These are phyloP conservation scores for Botryosphaeria agaves DNA, from an alignment of 2,329 filamentous ascomycete species.

Conservation along the genomic window DNA sequence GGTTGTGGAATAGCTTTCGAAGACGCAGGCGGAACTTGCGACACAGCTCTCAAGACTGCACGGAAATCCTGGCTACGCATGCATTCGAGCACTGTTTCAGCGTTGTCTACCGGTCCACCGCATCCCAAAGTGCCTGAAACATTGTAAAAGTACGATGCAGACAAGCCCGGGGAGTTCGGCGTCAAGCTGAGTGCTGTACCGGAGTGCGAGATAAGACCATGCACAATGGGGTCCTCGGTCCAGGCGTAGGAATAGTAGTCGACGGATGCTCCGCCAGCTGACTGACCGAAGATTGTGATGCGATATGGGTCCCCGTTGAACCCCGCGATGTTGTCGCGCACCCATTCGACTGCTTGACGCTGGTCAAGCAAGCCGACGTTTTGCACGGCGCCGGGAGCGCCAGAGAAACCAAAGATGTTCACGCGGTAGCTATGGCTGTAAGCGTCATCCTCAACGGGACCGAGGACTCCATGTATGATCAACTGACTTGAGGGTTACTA, in stretches of 20 bases:
- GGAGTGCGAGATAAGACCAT: constrained; percentile 19
- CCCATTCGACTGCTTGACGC: constrained; percentile 20
- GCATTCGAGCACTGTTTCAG: constrained; percentile 4
- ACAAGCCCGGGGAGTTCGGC: constrained; percentile 16
- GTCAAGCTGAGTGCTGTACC: constrained; percentile 26
- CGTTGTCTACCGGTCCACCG: constrained; percentile 2
- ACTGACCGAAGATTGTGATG: constrained; percentile 23
- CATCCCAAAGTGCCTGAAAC: constrained; percentile 23
- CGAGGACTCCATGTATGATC: too few species aligned
- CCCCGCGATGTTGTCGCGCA: constrained; percentile 16
- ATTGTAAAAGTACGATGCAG: constrained; percentile 24
- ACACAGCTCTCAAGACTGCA: constrained; percentile 6
- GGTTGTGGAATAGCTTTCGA: constrained; percentile 7
- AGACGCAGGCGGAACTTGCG: constrained; percentile 6
- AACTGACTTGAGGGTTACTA: constrained; percentile 21
- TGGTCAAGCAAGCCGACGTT: constrained; percentile 23
- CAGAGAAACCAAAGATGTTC: constrained; percentile 9
- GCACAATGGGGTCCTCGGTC: constrained; percentile 17
- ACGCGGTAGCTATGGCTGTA: constrained; percentile 8
- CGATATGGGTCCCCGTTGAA: constrained; percentile 17
- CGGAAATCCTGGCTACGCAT: constrained; percentile 6
- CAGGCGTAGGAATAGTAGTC: constrained; percentile 15
- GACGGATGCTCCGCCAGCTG: constrained; percentile 13
- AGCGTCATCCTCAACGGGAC: too few species aligned
- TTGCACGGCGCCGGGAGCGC: constrained; percentile 2